Percentiles rank a stretch among this genome's conserved stretches.
Evolutionary conservation across 2,329 filamentous ascomycete genomes (phyloP).

Genomic region (Cadophora sp.): DNA sequence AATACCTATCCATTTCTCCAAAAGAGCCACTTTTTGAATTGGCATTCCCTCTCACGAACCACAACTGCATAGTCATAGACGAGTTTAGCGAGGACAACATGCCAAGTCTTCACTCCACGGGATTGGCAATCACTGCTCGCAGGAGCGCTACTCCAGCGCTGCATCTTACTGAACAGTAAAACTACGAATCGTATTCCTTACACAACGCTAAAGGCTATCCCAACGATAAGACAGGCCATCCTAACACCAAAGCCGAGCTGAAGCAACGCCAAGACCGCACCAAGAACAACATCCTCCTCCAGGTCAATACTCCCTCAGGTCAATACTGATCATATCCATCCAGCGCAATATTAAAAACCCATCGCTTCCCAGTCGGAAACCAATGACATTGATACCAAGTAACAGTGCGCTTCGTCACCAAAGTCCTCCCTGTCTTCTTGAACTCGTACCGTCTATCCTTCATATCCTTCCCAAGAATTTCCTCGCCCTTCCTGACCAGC

Average conservation of each 20-base stretch:
- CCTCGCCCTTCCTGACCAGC: neutral
- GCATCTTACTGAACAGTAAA: neutral
- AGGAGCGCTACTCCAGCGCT: neutral
- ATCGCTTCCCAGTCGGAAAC: neutral
- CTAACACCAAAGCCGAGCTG: neutral
- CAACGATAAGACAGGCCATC: neutral
- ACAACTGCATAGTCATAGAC: neutral
- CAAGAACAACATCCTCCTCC: no score
- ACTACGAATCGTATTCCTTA: neutral
- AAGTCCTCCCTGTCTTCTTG: no score
- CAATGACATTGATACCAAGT: conserved; percentile 4
- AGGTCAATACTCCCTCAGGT: conserved; percentile 7
- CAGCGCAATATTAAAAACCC: neutral
- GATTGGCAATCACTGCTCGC: neutral
- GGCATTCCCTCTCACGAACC: neutral
- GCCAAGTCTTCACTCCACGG: neutral
- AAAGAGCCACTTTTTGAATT: neutral
- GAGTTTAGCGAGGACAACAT: conserved; percentile 14
- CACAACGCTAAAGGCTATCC: neutral
- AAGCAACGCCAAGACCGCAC: neutral
- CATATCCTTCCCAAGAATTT: neutral
- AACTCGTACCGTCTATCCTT: neutral
- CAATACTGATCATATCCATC: conserved; percentile 12
- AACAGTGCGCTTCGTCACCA: neutral
- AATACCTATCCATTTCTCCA: no score